phyloP scores from a whole-genome alignment of 768 basidiomycete species.

The Crepidotus variabilis region DNA sequence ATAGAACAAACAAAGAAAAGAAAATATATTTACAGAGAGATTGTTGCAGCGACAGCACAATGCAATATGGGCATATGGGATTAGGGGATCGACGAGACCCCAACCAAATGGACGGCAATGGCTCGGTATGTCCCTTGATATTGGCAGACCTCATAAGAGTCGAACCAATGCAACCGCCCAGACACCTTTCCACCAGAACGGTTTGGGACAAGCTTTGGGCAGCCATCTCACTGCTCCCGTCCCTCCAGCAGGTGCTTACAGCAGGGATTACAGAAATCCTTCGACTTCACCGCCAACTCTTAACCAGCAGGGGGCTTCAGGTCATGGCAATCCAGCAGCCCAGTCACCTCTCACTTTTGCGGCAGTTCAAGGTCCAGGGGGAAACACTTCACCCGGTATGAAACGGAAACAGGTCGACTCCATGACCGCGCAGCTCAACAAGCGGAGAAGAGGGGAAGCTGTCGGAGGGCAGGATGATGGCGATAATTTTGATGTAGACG shows the following conservation, averaged over 20 bases:
- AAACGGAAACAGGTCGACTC: slow-evolving; percentile 53
- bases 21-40: background rate
- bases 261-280: slow-evolving; percentile 32
- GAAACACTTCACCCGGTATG: slow-evolving; percentile 32
- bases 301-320: slow-evolving; percentile 31
- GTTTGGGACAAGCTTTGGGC: slow-evolving; percentile 59
- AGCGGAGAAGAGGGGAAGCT: slow-evolving; percentile 41
- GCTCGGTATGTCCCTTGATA: slow-evolving; percentile 46
- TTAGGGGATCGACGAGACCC: slow-evolving; percentile 50
- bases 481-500: slow-evolving; percentile 42
- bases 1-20: background rate
- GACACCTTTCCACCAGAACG: slow-evolving; percentile 54
- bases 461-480: slow-evolving; percentile 27
- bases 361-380: slow-evolving; percentile 16
- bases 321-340: slow-evolving; percentile 30
- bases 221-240: slow-evolving; percentile 41
- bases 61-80: slow-evolving; percentile 60
- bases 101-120: slow-evolving; percentile 47
- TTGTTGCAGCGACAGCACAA: slow-evolving; percentile 45
- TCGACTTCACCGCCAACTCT: slow-evolving; percentile 36
- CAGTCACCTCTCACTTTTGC: slow-evolving; percentile 37
- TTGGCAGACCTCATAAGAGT: slow-evolving; percentile 5
- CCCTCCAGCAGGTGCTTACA: slow-evolving; percentile 23
- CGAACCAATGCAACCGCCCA: slow-evolving; percentile 26
- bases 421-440: slow-evolving; percentile 32